Evolutionary conservation across 352 stramenopile genomes (phyloP).

Genomic region (Phytopythium kandeliae): DNA sequence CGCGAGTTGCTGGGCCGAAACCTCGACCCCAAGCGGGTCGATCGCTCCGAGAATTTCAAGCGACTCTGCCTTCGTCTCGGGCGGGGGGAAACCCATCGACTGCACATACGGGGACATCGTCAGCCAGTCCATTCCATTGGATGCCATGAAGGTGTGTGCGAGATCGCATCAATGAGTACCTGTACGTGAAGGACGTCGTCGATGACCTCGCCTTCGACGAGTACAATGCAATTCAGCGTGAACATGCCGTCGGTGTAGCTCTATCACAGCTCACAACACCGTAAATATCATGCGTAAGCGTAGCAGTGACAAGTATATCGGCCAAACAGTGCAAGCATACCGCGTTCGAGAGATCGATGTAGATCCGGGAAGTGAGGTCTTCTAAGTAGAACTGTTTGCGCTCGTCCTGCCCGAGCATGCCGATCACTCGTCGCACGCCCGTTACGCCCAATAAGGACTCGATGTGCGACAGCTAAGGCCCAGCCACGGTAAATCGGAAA

Average conservation of each 20-base stretch:
- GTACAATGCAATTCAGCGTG: conserved; percentile 89
- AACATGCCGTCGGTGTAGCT: conserved; percentile 86
- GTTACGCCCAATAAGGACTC: conserved; percentile 81
- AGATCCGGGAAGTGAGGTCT: conserved; percentile 78
- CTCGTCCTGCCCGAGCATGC: conserved; percentile 83
- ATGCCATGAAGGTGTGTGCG: no score
- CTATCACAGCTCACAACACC: conserved; percentile 12
- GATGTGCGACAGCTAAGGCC: conserved; percentile 65
- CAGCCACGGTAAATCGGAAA: background rate
- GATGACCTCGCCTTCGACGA: conserved; percentile 92
- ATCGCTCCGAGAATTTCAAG: conserved; percentile 63
- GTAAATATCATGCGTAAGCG: background rate
- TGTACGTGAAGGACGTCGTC: conserved; percentile 90
- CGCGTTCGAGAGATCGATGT: conserved; percentile 65
- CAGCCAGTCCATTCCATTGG: background rate
- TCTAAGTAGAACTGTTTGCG: conserved; percentile 74
- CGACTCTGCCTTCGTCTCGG: conserved; percentile 80
- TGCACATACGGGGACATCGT: conserved; percentile 9
- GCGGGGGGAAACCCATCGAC: conserved; percentile 88
- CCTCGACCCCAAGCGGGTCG: conserved; percentile 79
- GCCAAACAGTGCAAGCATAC: conserved; percentile 12
- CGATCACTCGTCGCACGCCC: conserved; percentile 73
- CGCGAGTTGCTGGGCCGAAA: conserved; percentile 71
- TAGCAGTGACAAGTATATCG: background rate
- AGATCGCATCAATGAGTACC: conserved; percentile 31